Evolutionary conservation across 2,329 filamentous ascomycete genomes (phyloP).

Genomic region (Botrytis paeoniae): DNA sequence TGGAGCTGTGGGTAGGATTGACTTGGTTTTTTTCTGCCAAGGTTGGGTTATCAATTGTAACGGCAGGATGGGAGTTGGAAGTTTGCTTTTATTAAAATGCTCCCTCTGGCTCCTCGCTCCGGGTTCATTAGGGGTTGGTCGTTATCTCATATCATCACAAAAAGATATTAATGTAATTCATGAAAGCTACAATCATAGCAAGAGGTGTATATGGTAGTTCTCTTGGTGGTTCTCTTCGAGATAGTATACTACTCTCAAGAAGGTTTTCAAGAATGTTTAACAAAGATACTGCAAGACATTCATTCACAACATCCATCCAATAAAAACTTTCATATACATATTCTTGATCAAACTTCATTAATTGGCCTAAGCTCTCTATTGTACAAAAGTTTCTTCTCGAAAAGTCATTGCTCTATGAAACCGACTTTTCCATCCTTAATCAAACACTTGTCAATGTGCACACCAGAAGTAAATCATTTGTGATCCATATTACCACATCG

Average conservation of each 20-base stretch:
- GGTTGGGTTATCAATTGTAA: background rate
- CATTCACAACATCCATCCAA: background rate
- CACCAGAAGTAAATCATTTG: conserved; percentile 14
- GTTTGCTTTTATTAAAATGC: background rate
- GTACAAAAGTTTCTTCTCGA: conserved; percentile 18
- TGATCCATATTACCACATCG: conserved; percentile 21
- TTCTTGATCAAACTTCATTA: conserved; percentile 19
- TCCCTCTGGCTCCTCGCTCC: background rate
- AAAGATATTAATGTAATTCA: background rate
- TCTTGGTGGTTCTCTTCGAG: background rate
- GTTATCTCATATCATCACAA: background rate
- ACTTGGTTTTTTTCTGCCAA: background rate
- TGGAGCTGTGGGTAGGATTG: no score
- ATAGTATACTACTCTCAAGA: background rate
- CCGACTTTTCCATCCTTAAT: conserved; percentile 16
- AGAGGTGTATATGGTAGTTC: background rate
- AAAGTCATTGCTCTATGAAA: conserved; percentile 6
- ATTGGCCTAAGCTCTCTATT: conserved; percentile 18
- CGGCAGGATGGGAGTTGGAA: background rate
- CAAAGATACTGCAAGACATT: background rate
- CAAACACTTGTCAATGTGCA: conserved; percentile 12
- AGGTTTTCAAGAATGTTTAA: background rate
- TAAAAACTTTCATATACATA: background rate
- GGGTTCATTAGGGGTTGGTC: background rate
- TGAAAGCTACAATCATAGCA: background rate